Base-by-base conservation (phyloP, 2,329 filamentous ascomycete species). In the Penicillium sp. region DNA sequence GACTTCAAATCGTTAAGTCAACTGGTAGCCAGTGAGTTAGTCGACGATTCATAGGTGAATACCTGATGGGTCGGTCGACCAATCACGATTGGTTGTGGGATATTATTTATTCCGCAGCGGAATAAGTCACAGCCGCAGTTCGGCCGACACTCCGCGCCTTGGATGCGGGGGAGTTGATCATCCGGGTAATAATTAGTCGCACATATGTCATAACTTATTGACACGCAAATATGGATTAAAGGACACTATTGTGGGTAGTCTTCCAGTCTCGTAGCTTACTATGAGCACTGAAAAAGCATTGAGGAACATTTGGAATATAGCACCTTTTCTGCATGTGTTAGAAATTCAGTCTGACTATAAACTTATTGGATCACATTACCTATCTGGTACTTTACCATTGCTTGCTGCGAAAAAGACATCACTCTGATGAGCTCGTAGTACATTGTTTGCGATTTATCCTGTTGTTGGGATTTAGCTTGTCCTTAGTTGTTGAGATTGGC, bases 21-120 rank as follows among this genome's bases (percentile, higher is more conserved):
- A 39, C 35, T 39, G 35, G 35, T 39, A 9, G 7, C 14, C 16
- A n/a, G n/a, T 39, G 7, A 37, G 1, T 37, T 1, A 37, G 7
- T 35, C 35, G 7, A 9, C 6, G 14, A 37, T 37, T 37, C 35
- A 16, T 10, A n/a, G 35, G 7, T 11, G 7, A 19, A 19, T 9
- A 10, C 4, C n/a, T 11, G 8, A 39, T 19, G 13, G 16, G 14
- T 10, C 35, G 49, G 31, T 39, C 49, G n/a, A 43, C 7, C 62
- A 61, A 63, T 63, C 33, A 58, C 19, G 39, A 35, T 43, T 24
- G 45, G 31, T 21, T 7, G 7, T 21, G 46, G 60, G 60, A 43
- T 62, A 67, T 66, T 22, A 55, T 10, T 43, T 68, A 49, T 63
- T 56, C 67, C 64, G 19, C 11, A 0, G 4, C 58, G 62, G 63